phyloP scores from a whole-genome alignment of 805 yeast species.

The Saccharomycopsis oosterbeekiorum region DNA sequence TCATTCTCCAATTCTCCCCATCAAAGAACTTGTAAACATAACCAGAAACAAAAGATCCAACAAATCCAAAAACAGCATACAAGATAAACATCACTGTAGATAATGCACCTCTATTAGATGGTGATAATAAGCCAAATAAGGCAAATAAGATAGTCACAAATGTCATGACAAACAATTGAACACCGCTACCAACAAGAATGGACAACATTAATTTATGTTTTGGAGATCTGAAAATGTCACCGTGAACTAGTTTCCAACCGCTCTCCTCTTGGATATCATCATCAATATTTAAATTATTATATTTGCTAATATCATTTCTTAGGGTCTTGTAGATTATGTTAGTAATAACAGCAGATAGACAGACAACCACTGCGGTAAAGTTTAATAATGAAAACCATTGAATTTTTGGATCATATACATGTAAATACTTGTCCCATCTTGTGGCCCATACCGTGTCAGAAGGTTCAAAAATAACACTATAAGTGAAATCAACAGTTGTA shows the following conservation, averaged over 20 bases:
- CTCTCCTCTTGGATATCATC: constrained; percentile 72
- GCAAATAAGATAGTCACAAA: constrained; percentile 71
- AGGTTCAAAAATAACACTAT: constrained; percentile 63
- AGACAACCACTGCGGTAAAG: constrained; percentile 70
- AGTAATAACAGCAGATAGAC: constrained; percentile 66
- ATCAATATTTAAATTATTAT: constrained; percentile 81
- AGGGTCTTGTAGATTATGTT: constrained; percentile 73
- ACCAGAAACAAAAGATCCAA: constrained; percentile 85
- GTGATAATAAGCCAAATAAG: constrained; percentile 79
- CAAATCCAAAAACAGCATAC: constrained; percentile 68
- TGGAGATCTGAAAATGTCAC: constrained; percentile 90
- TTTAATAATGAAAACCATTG: constrained; percentile 93
- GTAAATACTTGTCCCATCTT: constrained; percentile 95
- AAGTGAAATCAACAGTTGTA: constrained; percentile 65
- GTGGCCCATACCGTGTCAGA: constrained; percentile 90
- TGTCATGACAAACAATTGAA: constrained; percentile 72
- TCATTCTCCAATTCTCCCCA: constrained; percentile 85
- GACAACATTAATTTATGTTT: constrained; percentile 59
- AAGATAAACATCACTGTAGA: constrained; percentile 82
- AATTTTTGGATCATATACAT: constrained; percentile 82
- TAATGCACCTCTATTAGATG: constrained; percentile 89
- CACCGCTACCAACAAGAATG: constrained; percentile 79
- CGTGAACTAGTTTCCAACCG: constrained; percentile 95
- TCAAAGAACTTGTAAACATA: constrained; percentile 79
- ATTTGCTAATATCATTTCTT: constrained; percentile 75